Percentiles rank a stretch among this genome's conserved stretches.
Evolutionary conservation across 192 early-diverging fungal species (phyloP).

Genomic region (Podila clonocystis): DNA sequence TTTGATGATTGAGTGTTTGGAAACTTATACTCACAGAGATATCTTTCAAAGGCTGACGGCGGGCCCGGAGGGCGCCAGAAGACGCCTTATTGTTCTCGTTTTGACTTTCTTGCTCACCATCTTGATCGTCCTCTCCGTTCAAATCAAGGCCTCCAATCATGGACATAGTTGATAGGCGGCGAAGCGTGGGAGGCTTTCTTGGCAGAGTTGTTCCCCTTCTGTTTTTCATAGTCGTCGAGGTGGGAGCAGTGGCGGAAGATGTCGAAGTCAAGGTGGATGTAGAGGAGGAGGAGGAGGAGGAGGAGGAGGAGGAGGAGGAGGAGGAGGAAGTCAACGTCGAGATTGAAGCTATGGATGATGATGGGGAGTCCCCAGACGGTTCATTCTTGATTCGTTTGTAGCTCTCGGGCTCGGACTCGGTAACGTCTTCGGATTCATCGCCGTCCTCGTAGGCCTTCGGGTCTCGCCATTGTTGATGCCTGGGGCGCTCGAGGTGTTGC

Average conservation of each 20-base stretch:
- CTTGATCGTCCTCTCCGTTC: neutral
- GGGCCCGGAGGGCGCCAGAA: neutral
- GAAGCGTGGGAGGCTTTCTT: neutral
- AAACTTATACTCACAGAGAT: too few species aligned
- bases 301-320: neutral
- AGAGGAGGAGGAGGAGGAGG: neutral
- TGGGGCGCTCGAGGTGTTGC: too few species aligned
- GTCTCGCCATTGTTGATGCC: neutral
- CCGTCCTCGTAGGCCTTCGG: neutral
- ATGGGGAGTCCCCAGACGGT: neutral
- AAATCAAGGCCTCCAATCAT: neutral
- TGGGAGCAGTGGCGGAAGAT: neutral
- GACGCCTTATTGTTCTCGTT: neutral
- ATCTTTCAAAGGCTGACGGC: neutral
- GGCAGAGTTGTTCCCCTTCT: neutral
- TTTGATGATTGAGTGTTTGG: neutral
- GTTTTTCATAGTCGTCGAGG: neutral
- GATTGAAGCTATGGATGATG: neutral
- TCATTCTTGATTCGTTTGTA: neutral
- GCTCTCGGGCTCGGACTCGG: neutral
- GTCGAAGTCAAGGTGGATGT: neutral
- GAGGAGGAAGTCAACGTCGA: neutral
- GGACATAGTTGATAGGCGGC: neutral
- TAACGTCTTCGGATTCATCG: neutral
- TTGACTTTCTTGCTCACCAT: constrained; percentile 3